Base-by-base conservation (phyloP, 352 stramenopile genomes). In the Phytophthora idaei region DNA sequence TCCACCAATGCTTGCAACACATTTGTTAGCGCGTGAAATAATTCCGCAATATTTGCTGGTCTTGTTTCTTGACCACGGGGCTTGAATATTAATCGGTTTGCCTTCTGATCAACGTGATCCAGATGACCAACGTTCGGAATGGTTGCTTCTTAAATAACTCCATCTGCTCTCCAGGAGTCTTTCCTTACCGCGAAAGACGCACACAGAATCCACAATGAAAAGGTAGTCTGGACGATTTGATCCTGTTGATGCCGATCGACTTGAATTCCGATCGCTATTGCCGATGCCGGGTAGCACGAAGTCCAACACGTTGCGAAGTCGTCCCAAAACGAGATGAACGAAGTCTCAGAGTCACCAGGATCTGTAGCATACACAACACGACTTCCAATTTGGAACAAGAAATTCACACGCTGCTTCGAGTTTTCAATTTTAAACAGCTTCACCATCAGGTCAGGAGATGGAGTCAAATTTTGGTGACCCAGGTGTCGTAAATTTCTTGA, bases 321-420 rank as follows among this genome's bases (percentile, higher is more conserved):
- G 64, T 73, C 59, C 69, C 69, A 77, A 70, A 73, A 72, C 47
- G 64, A 72, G 56, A 77, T 42, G 53, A 77, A 77, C 36, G 58
- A 77, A 58, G 11, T 21, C 46, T 52, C 37, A 39, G 57, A 68
- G 52, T 72, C 62, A 58, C 68, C 57, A 61, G 42, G 42, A 48
- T 48, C 42, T 14, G 9, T 9, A 9, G 52, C 32, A 25, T 66
- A 4, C 1, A 69, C 57, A 3, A 75, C 31, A 52, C 62, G 57
- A 51, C 48, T 56, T 51, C 50, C 58, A 51, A 71, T 34, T 44
- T 45, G 29, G 15, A 47, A 49, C 57, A 68, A 42, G 15, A 72
- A 76, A 1, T 57, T 32, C 57, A 72, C 41, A 59, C 68, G 72
- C 1, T 53, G 53, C 68, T 76, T 36, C 25, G 28, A 25, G 42